Base-by-base conservation (phyloP, 2,329 filamentous ascomycete species). In the Nannizziopsis arthrosporioides region DNA sequence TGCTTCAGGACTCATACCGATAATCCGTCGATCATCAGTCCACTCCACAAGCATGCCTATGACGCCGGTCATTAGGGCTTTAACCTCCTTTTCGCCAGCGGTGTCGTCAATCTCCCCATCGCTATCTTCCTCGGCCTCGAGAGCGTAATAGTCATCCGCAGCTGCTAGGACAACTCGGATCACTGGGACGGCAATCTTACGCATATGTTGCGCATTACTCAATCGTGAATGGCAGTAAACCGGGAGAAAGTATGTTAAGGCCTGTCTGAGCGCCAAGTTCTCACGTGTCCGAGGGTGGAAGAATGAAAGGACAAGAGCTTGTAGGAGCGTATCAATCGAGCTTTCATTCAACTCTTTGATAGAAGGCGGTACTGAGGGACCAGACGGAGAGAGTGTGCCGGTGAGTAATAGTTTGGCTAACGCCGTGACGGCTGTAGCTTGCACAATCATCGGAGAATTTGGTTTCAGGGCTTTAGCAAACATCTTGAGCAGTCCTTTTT, bases 211-310 rank as follows among this genome's bases (percentile, higher is more conserved):
- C 54, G 92, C 88, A 59, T 95, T 94, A 54, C 85, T 83, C 3
- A 81, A 66, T 2, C 85, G 77, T 6, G 84, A 89, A 65, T 90
- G 94, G 64, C 86, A 92, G 69, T 93, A 96, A 0, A 95, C 89
- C 0, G 90, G 90, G 32, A 96, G 71, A 73, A 95, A 95, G 66
- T 96, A 96, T 55, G 85, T 87, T 47, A 96, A 73, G 0, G 85
- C 83, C 65, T 96, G 90, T 17, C 88, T 75, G 5, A 95, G 80
- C 7, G 81, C 81, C 55, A 90, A 83, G 61, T 95, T 95, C 22
- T 76, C 74, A 0, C 78, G 76, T 3, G 85, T 92, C 3, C 84
- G 79, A 0, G 90, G 88, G 59, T 93, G 84, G 65, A 96, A 96
- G 68, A 94, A 96, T 7, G 85, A 80, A 3, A 94, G 72, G 1